These are phyloP conservation scores for Rhizoclosmatium sp. DNA, from an alignment of 192 early-diverging fungal species.

Conservation along the genomic window DNA sequence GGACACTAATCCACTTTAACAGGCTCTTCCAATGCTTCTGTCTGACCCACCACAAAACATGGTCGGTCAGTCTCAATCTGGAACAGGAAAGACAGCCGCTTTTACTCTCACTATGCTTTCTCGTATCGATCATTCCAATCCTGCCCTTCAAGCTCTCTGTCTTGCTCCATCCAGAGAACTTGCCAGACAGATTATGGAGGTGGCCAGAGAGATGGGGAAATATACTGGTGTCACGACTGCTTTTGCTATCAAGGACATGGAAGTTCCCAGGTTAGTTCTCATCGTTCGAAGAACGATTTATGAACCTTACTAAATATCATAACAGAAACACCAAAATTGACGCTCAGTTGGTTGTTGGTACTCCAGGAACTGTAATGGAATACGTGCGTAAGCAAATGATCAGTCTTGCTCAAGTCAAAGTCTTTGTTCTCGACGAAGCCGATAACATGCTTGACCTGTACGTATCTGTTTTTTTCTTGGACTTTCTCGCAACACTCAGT, in stretches of 20 bases:
- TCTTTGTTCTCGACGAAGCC: conserved; percentile 98
- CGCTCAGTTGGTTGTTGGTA: conserved; percentile 90
- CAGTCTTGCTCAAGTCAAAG: conserved; percentile 66
- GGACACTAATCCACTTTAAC: not conserved
- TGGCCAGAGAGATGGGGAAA: conserved; percentile 89
- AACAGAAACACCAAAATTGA: conserved; percentile 65
- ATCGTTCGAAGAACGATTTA: not conserved
- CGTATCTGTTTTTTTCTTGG: conserved; percentile 47
- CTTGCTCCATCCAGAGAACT: conserved; percentile 93
- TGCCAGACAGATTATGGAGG: conserved; percentile 93
- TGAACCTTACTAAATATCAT: not conserved
- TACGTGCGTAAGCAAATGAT: conserved; percentile 72
- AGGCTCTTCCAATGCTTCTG: conserved; percentile 88
- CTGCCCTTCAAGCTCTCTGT: conserved; percentile 83
- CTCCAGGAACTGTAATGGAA: conserved; percentile 90
- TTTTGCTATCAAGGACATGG: conserved; percentile 81
- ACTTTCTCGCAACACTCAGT: not conserved
- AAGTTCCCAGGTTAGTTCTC: conserved; percentile 29
- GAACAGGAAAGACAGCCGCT: conserved; percentile 98
- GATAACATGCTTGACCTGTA: conserved; percentile 93
- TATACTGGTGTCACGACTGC: conserved; percentile 78
- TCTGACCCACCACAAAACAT: conserved; percentile 90
- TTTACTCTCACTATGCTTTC: conserved; percentile 93
- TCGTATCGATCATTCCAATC: conserved; percentile 75
- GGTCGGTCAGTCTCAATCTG: conserved; percentile 97